phyloP scores from a whole-genome alignment of 805 yeast genomes.

The Candida multigemmis region DNA sequence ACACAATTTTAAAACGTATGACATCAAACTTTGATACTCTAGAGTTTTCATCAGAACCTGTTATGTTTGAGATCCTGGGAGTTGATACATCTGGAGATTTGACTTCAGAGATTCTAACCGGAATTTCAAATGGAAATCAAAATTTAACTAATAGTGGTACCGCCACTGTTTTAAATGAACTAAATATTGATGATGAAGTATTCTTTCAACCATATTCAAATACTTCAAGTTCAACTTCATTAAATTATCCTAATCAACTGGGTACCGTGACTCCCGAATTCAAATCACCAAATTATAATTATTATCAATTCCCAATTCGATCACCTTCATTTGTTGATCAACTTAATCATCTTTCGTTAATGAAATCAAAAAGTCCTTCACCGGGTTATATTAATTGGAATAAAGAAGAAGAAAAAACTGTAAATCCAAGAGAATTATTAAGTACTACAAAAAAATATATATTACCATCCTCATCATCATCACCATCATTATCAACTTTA shows the following conservation, averaged over 20 bases:
- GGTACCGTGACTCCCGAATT: slow-evolving; percentile 4
- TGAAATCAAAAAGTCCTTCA: slow-evolving; percentile 8
- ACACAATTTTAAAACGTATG: too few species aligned
- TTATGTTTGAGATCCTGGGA: too few species aligned
- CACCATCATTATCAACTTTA: slow-evolving; percentile 10
- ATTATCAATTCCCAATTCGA: slow-evolving; percentile 3
- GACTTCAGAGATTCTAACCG: too few species aligned
- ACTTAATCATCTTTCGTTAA: too few species aligned
- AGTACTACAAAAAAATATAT: slow-evolving; percentile 5
- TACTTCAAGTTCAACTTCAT: background rate
- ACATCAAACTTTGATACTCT: too few species aligned
- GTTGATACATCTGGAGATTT: too few species aligned
- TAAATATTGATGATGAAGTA: too few species aligned
- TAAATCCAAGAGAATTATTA: slow-evolving; percentile 23
- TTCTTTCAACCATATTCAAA: background rate
- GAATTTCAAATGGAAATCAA: too few species aligned
- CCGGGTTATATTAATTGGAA: slow-evolving; percentile 3
- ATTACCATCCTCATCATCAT: slow-evolving; percentile 8
- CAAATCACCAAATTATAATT: slow-evolving; percentile 3
- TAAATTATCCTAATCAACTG: background rate
- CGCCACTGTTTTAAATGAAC: too few species aligned
- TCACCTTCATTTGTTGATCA: slow-evolving; percentile 3
- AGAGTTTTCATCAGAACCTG: too few species aligned
- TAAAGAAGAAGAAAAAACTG: slow-evolving; percentile 13
- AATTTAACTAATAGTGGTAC: too few species aligned